These are phyloP conservation scores for Stemphylium vesicarium DNA, from an alignment of 2,329 filamentous ascomycete genomes.

Conservation along the genomic window DNA sequence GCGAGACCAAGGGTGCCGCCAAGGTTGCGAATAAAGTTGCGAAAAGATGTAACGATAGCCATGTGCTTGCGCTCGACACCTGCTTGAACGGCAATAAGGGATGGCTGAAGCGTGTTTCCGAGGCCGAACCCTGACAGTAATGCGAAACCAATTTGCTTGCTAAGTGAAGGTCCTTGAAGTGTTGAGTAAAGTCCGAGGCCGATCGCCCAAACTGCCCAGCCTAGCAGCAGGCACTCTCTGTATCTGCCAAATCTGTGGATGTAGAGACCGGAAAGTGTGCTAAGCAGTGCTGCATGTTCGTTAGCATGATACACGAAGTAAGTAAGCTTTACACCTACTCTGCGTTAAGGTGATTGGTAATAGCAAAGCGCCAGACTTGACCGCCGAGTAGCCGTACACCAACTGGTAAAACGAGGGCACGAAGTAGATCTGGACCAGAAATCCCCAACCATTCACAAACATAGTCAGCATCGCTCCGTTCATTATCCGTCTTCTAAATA, in stretches of 20 bases:
- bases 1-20: conserved; percentile 67
- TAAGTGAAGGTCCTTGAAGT: conserved; percentile 14
- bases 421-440: conserved; percentile 66
- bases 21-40: conserved; percentile 67
- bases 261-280: conserved; percentile 26
- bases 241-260: conserved; percentile 27
- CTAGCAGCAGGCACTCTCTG: conserved; percentile 23
- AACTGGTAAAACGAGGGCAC: conserved; percentile 69
- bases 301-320: neutral
- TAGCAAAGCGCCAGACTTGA: conserved; percentile 60
- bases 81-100: conserved; percentile 65
- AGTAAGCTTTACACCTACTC: conserved; percentile 17
- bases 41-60: conserved; percentile 66
- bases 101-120: conserved; percentile 61
- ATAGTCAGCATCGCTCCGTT: conserved; percentile 43
- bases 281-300: conserved; percentile 20
- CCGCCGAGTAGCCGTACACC: conserved; percentile 54
- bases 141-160: conserved; percentile 24
- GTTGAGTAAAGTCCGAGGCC: conserved; percentile 25
- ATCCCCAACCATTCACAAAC: conserved; percentile 66
- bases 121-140: conserved; percentile 42
- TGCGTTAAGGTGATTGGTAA: conserved; percentile 55
- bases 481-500: conserved; percentile 20
- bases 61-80: conserved; percentile 59
- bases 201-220: conserved; percentile 27